Conservation (phyloP, 192 early-diverging fungal species). For the Jimgerdemannia flammicorona region DNA sequence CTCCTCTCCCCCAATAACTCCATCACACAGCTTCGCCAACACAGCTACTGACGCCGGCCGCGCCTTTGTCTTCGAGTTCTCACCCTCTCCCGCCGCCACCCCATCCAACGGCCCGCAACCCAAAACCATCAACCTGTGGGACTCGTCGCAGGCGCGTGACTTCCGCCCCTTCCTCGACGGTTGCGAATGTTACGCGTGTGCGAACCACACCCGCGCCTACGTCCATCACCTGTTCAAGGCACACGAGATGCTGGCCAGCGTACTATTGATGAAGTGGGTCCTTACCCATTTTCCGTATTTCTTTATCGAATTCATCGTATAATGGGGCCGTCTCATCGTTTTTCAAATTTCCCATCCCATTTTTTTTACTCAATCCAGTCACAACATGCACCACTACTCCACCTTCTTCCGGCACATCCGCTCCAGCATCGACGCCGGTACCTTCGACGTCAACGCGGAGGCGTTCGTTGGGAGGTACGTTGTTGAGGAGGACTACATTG, state of each 20-base stretch:
- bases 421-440: conserved; percentile 22
- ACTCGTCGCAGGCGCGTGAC: conserved; percentile 47
- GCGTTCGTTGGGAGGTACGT: conserved; percentile 19
- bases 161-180: conserved; percentile 56
- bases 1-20: neutral
- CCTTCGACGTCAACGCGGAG: conserved; percentile 14
- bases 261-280: conserved; percentile 63
- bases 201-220: conserved; percentile 64
- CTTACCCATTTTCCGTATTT: neutral
- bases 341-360: neutral
- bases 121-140: conserved; percentile 53
- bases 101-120: conserved; percentile 2
- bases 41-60: conserved; percentile 7
- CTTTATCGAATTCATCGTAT: neutral
- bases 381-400: conserved; percentile 34
- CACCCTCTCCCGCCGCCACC: neutral
- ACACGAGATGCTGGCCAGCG: conserved; percentile 75
- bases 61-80: conserved; percentile 5
- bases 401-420: conserved; percentile 30
- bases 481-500: conserved; percentile 4
- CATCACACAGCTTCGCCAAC: neutral
- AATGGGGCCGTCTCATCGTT: too few relatives aligned
- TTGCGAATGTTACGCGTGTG: conserved; percentile 68
- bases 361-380: conserved; percentile 9
- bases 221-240: conserved; percentile 69